Percentiles rank a stretch among this genome's conserved stretches.
These are phyloP conservation scores for Diaporthe longicolla DNA, from an alignment of 2,329 filamentous ascomycete genomes.

Conservation along the genomic window DNA sequence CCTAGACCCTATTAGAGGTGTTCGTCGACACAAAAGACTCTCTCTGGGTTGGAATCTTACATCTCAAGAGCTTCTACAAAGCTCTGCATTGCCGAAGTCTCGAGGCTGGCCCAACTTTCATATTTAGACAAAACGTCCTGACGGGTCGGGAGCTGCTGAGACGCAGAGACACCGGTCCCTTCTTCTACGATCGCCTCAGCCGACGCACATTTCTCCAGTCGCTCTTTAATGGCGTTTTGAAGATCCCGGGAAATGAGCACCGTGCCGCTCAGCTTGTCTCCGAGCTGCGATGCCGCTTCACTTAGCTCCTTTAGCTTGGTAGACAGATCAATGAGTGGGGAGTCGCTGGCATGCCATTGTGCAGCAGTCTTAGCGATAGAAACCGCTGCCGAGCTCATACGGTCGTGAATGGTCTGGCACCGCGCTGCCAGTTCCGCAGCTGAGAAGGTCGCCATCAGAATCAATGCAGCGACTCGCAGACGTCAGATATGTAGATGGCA, in stretches of 20 bases:
- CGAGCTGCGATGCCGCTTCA: background rate
- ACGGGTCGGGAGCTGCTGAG: background rate
- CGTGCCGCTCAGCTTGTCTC: background rate
- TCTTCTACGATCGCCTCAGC: slow-evolving; percentile 10
- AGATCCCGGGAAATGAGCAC: background rate
- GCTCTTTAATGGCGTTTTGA: slow-evolving; percentile 1
- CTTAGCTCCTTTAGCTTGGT: background rate
- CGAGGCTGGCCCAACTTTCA: background rate
- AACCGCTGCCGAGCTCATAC: slow-evolving; percentile 2
- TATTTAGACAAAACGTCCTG: background rate
- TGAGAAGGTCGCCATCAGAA: slow-evolving; percentile 5
- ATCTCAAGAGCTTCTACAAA: slow-evolving; percentile 6
- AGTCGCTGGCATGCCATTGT: slow-evolving; percentile 8
- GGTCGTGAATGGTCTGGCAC: slow-evolving; percentile 5
- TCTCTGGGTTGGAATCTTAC: background rate
- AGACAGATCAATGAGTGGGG: background rate
- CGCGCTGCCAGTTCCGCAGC: background rate
- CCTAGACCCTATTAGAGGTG: background rate
- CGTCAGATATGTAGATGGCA: background rate
- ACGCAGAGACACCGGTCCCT: background rate
- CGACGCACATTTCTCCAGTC: background rate
- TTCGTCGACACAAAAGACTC: too few relatives aligned
- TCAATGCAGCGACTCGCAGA: background rate
- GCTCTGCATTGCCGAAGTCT: slow-evolving; percentile 11
- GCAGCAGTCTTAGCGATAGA: background rate